Conservation (phyloP, 139 green algal species). For the Chlamydomonas sp. region DNA sequence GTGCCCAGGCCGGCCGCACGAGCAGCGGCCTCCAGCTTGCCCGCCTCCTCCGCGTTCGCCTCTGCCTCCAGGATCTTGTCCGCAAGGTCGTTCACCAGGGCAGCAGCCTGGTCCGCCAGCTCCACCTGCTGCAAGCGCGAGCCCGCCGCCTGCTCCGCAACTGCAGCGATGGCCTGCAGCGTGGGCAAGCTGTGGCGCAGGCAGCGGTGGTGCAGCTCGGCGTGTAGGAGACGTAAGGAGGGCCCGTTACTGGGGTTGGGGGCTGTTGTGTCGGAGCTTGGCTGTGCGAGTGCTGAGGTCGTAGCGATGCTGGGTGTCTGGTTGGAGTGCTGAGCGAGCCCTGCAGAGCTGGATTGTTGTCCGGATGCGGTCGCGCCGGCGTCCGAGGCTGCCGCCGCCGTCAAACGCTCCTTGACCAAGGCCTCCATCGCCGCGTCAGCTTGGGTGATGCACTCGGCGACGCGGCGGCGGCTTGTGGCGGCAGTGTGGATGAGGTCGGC, state of each 20-base stretch:
- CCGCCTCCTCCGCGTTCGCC: conserved; percentile 23
- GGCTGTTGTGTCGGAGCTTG: not conserved
- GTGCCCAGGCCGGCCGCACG: not conserved
- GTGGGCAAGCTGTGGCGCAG: not conserved
- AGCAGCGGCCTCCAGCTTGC: not conserved
- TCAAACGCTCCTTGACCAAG: not conserved
- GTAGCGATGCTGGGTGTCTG: not conserved
- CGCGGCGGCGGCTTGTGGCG: not conserved
- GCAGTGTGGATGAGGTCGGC: not conserved
- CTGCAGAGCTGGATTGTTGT: not conserved
- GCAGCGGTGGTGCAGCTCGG: conserved; percentile 29
- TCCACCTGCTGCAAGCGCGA: conserved; percentile 7
- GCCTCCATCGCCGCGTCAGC: conserved; percentile 22
- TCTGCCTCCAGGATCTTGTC: conserved; percentile 39
- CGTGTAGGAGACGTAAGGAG: not conserved
- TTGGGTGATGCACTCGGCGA: not conserved
- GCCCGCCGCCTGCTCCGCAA: conserved; percentile 3
- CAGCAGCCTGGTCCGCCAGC: conserved; percentile 16
- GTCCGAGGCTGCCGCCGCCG: not conserved
- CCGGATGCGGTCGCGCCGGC: not conserved
- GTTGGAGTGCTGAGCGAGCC: not conserved
- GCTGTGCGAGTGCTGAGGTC: not conserved
- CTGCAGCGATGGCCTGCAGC: not conserved
- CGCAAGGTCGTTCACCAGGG: conserved; percentile 19
- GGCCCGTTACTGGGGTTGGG: not conserved